Conservation (phyloP, 169 alveolate species). For the Babesia bovis region DNA sequence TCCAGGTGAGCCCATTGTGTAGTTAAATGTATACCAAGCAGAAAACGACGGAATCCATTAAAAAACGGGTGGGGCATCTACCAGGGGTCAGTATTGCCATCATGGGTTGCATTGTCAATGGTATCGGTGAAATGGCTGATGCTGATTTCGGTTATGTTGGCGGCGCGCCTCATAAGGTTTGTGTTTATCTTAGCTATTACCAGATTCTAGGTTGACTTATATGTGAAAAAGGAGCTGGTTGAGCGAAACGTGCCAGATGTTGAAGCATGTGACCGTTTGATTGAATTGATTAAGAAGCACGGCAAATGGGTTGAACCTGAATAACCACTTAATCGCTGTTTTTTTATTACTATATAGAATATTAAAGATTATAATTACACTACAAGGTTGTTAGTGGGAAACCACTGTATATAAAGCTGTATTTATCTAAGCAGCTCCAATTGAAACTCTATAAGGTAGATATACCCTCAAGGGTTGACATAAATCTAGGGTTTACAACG, state of each 20-base stretch:
- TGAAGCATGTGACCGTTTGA: conserved; percentile 77
- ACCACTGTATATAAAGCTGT: no score
- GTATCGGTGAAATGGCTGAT: conserved; percentile 91
- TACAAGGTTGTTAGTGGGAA: no score
- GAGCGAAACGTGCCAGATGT: conserved; percentile 81
- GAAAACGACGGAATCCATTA: conserved; percentile 79
- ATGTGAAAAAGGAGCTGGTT: conserved; percentile 78
- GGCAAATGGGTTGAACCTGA: conserved; percentile 71
- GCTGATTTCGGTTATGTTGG: conserved; percentile 91
- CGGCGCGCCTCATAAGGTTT: conserved; percentile 78
- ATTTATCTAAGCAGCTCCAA: no score
- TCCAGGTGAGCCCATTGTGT: conserved; percentile 47
- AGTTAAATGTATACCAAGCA: background rate
- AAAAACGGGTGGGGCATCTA: conserved; percentile 82
- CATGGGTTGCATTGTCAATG: conserved; percentile 90
- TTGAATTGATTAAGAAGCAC: conserved; percentile 74
- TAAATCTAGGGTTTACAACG: no score
- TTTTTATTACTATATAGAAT: background rate
- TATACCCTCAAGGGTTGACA: no score
- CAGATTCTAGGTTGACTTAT: conserved; percentile 76
- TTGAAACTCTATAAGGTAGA: no score
- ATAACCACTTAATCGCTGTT: no score
- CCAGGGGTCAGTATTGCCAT: conserved; percentile 87
- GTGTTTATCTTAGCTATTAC: background rate
- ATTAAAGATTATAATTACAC: background rate